Conservation (phyloP, 75 land plant genomes). For the Larix kaempferi region DNA sequence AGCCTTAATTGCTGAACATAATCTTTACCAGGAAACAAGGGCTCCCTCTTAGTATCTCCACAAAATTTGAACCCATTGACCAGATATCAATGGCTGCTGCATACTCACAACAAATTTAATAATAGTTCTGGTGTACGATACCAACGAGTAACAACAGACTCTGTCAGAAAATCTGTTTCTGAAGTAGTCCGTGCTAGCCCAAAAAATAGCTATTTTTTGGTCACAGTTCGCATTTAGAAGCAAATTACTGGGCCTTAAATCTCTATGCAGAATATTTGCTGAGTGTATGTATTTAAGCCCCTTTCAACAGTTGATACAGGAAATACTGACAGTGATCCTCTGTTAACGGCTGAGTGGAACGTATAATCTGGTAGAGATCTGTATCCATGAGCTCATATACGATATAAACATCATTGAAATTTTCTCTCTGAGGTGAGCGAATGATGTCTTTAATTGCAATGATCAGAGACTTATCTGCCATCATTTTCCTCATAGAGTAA, state of each 20-base stretch:
- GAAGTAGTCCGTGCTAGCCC: slow-evolving; percentile 85
- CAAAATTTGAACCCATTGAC: slow-evolving; percentile 82
- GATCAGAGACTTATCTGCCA: no score
- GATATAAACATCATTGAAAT: slow-evolving; percentile 84
- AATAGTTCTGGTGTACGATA: slow-evolving; percentile 80
- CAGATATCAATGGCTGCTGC: slow-evolving; percentile 87
- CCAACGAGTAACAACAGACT: slow-evolving; percentile 89
- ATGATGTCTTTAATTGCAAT: no score
- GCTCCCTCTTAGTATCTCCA: slow-evolving; percentile 64
- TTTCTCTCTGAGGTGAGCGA: slow-evolving; percentile 23
- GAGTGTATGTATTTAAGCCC: background rate
- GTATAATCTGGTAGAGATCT: slow-evolving; percentile 85
- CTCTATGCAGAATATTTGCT: slow-evolving; percentile 46
- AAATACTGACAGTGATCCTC: slow-evolving; percentile 81
- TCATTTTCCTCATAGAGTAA: no score
- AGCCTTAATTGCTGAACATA: slow-evolving; percentile 79
- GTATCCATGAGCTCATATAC: slow-evolving; percentile 61
- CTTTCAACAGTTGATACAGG: no score
- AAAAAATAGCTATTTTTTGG: slow-evolving; percentile 69
- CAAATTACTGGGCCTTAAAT: no score
- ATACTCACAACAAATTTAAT: slow-evolving; percentile 73
- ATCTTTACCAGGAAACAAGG: slow-evolving; percentile 83
- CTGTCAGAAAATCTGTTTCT: slow-evolving; percentile 83
- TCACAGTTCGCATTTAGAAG: no score
- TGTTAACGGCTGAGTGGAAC: slow-evolving; percentile 67